Base-by-base conservation (phyloP, 1,139 yeast species). In the Diutina siamensis region DNA sequence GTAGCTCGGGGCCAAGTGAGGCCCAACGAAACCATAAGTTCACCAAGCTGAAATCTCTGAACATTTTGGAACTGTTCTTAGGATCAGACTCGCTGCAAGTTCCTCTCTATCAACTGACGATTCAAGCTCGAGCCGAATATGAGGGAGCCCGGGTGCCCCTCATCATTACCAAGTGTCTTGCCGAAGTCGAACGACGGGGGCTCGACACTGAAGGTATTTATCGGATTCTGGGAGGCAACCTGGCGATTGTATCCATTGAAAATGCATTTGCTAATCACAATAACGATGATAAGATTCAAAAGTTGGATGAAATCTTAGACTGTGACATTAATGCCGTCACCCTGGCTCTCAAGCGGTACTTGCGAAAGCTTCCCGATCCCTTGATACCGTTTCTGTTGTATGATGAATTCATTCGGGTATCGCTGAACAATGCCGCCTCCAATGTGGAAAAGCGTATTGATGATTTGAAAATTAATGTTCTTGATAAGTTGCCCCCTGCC, bases 311-410 rank as follows among this genome's bases (percentile, higher is more conserved):
- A 27, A 60, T 72, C 3, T 63, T 82, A 40, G 66, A 67, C 44
- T 80, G 80, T 48, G 97, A 92, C 65, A 79, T 89, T 35, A 80
- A 87, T 60, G 95, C 94, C 0, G 80, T 88, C 2, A 83, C 97
- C 0, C 79, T 92, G 45, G 87, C 94, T 2, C 68, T 89, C 53
- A 92, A 92, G 60, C 75, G 95, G 57, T 92, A 89, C 59, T 69
- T 92, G 54, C 76, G 96, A 49, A 79, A 82, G 54, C 70, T 92
- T 38, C 94, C 96, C 0, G 83, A 83, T 51, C 96, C 97, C 0
- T 71, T 92, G 44, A 80, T 92, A 45, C 82, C 95, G 1, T 84
- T 67, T 57, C 74, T 72, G 22, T 59, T 71, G 27, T 92, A 92
- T 58, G 83, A 81, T 32, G 77, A 74, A 4, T 82, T 76, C 58